A percentile compares a stretch with the other conserved stretches of the same genome.
phyloP scores from a whole-genome alignment of 306 rosid genomes.

The Quercus aquifolioides region DNA sequence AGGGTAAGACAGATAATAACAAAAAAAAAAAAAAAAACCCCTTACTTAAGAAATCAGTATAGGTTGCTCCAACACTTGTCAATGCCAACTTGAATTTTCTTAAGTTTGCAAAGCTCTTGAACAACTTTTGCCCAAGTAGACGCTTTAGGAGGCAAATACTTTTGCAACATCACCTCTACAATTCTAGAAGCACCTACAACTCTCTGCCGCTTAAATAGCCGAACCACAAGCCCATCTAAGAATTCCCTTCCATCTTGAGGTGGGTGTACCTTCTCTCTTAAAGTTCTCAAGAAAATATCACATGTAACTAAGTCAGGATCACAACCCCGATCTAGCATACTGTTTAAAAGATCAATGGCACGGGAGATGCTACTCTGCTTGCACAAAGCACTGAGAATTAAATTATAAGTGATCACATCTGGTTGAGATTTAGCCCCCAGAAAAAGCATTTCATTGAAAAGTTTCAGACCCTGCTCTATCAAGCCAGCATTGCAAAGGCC shows the following conservation, averaged over 20 bases:
- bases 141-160: conserved; percentile 57
- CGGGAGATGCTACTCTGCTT: conserved; percentile 52
- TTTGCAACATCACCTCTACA: conserved; percentile 69
- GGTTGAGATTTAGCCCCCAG: conserved; percentile 61
- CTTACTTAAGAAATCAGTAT: conserved; percentile 33
- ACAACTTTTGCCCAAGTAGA: conserved; percentile 78
- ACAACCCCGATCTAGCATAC: conserved; percentile 72
- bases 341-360: conserved; percentile 65
- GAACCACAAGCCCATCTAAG: conserved; percentile 78
- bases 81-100: conserved; percentile 44
- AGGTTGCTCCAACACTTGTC: conserved; percentile 63
- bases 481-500: conserved; percentile 73
- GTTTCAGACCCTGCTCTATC: conserved; percentile 75
- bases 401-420: conserved; percentile 77
- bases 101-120: conserved; percentile 59
- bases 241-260: conserved; percentile 86
- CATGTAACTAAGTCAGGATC: conserved; percentile 82
- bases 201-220: conserved; percentile 63
- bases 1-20: not conserved
- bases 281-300: conserved; percentile 64
- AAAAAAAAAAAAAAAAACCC: not conserved
- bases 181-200: conserved; percentile 51
- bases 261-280: conserved; percentile 60
- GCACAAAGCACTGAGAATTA: conserved; percentile 71
- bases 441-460: conserved; percentile 82